Evolutionary conservation across 2,329 filamentous ascomycete species (phyloP), one percentile per base, ranked within the genome.

Genomic region (Diaporthe caulivora): DNA sequence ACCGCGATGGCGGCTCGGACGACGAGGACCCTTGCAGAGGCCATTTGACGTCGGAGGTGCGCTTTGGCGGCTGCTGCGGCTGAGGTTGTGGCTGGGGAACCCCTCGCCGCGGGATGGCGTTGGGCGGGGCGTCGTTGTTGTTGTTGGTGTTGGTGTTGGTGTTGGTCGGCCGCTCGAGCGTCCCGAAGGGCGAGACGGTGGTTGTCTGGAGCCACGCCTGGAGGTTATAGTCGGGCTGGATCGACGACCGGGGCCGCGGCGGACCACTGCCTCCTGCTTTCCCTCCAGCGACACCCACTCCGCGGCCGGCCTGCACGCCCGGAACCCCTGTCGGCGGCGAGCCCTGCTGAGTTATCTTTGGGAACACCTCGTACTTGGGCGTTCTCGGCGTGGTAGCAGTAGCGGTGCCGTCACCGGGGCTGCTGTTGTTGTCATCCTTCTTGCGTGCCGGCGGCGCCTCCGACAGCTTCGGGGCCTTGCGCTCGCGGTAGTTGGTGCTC

Each of bases 131-230:
- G 31, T 7, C 40, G 67, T 17, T 21, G 49, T 17, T 53, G 31
- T 15, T 37, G 53, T 5, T n/a, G n/a, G n/a, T n/a, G 29, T 8
- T 37, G 24, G 29, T 18, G n/a, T 44, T n/a, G 31, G n/a, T 37
- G 9, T 17, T 51, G 7, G 6, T 34, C 21, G 34, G 18, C 47
- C 76, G 76, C 47, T 75, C 76, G 53, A 82, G 75, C 49, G 80
- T 79, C 37, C 77, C 80, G 74, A 83, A 83, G 4, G 82, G 82
- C 65, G 81, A 83, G 9, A 83, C 81, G 13, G 78, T 80, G 58
- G 80, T 80, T 3, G 79, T 78, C 57, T 78, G 69, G 55, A 84
- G 75, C 81, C 81, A 83, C 42, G 76, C 77, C 65, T 82, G 79
- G 62, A 83, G 74, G 21, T 76, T 82, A 8, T 79, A 77, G 26